phyloP scores from a whole-genome alignment of 2,329 filamentous ascomycete species.

The Cercospora nicotianae region DNA sequence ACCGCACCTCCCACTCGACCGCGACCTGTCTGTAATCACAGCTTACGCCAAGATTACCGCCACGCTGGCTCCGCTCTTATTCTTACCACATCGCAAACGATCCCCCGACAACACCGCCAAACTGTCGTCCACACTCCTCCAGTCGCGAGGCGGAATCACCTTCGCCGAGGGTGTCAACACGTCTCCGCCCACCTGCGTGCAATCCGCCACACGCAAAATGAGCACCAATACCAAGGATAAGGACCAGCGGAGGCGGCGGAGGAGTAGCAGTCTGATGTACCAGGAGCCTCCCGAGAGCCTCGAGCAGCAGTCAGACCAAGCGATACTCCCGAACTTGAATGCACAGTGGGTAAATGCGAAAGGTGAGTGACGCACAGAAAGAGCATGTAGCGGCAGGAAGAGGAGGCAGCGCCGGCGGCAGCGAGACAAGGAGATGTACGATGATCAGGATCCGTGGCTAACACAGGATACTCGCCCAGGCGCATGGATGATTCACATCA shows the following conservation, averaged over 20 bases:
- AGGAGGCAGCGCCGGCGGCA: not conserved
- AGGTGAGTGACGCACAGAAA: constrained; percentile 58
- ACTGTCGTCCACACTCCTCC: constrained; percentile 81
- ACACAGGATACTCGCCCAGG: constrained; percentile 55
- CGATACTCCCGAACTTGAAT: constrained; percentile 90
- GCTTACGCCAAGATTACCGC: constrained; percentile 18
- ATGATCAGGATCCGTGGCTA: not conserved
- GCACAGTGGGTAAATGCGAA: constrained; percentile 99
- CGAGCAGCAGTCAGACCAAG: constrained; percentile 96
- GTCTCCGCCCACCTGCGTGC: constrained; percentile 29
- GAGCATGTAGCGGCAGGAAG: not conserved
- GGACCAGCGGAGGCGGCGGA: constrained; percentile 65
- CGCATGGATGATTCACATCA: constrained; percentile 96
- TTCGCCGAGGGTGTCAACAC: constrained; percentile 77
- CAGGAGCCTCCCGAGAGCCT: constrained; percentile 94
- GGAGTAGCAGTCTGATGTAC: constrained; percentile 98
- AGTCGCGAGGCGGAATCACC: constrained; percentile 80
- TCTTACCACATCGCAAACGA: constrained; percentile 30
- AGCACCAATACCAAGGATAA: constrained; percentile 52
- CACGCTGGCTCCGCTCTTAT: constrained; percentile 33
- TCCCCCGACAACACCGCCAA: constrained; percentile 73
- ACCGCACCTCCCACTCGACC: not conserved
- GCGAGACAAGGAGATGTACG: constrained; percentile 11
- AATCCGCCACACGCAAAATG: constrained; percentile 46
- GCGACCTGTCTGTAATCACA: not conserved